Percentiles rank a stretch among this genome's conserved stretches.
Evolutionary conservation across 371 early-diverging fungal species (phyloP).

Genomic region (Syncephalis fuscata): DNA sequence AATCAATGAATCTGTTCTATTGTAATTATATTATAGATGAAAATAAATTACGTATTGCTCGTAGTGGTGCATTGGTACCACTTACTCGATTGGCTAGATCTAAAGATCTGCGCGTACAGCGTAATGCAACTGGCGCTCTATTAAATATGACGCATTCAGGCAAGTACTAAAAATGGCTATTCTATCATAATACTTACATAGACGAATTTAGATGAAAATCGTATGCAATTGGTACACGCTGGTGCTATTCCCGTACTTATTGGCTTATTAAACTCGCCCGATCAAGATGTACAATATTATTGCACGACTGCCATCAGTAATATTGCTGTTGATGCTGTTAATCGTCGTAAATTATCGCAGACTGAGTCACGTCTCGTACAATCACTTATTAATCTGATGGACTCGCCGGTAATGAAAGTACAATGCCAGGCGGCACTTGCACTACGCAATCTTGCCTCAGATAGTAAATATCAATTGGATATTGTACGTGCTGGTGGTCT

Average conservation of each 20-base stretch:
- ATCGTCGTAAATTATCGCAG: conserved; percentile 55
- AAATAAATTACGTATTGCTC: conserved; percentile 76
- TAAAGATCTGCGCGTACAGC: conserved; percentile 72
- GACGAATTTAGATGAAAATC: conserved; percentile 42
- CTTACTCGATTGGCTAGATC: conserved; percentile 66
- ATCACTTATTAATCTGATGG: conserved; percentile 60
- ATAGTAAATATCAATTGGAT: conserved; percentile 67
- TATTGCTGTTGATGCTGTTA: conserved; percentile 73
- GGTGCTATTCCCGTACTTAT: conserved; percentile 78
- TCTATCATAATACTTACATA: not conserved
- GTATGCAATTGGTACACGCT: conserved; percentile 69
- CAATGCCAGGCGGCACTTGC: conserved; percentile 84
- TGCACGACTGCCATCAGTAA: conserved; percentile 83
- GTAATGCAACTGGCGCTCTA: conserved; percentile 86
- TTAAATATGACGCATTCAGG: conserved; percentile 87
- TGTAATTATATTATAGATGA: conserved; percentile 32
- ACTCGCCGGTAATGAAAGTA: conserved; percentile 62
- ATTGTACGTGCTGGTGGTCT: conserved; percentile 71
- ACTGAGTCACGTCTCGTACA: conserved; percentile 62
- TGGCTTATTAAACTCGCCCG: conserved; percentile 54
- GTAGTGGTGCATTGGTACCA: conserved; percentile 63
- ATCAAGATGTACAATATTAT: conserved; percentile 80
- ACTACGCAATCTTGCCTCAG: conserved; percentile 78
- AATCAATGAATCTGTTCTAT: not conserved
- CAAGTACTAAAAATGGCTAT: conserved; percentile 8